phyloP scores from a whole-genome alignment of 148 eudicot species.

The Polygonum aviculare region DNA sequence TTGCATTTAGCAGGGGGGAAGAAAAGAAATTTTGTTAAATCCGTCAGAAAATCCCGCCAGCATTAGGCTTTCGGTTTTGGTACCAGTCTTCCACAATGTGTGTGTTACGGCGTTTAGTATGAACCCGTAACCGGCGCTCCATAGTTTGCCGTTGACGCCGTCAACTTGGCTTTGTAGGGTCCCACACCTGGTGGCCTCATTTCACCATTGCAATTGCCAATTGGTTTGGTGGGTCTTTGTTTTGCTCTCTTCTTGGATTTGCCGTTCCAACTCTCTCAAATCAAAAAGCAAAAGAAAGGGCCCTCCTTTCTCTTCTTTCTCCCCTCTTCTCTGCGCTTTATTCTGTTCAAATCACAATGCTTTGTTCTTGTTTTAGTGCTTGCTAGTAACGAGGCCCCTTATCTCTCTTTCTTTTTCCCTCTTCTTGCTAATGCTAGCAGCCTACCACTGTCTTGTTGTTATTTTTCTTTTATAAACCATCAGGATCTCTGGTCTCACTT shows the following conservation, averaged over 20 bases:
- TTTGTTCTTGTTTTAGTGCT: neutral
- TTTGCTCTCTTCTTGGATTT: neutral
- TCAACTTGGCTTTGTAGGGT: neutral
- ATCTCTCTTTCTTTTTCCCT: neutral
- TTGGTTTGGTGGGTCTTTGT: neutral
- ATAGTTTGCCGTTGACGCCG: neutral
- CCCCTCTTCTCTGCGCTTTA: neutral
- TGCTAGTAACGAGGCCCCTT: neutral
- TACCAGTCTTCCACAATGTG: neutral
- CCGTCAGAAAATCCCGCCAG: no score
- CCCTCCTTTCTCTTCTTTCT: neutral
- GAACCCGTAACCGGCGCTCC: neutral
- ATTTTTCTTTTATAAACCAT: neutral
- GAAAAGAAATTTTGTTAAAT: no score
- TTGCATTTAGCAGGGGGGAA: no score
- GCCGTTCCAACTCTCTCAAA: neutral
- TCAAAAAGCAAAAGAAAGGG: neutral
- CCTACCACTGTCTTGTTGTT: neutral
- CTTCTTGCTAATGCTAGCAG: neutral
- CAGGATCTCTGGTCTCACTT: slow-evolving; percentile 8
- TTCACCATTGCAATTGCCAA: neutral
- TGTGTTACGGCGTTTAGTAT: neutral
- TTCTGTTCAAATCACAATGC: neutral
- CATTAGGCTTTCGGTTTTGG: neutral
- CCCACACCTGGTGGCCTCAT: neutral